Conservation (phyloP, 1,284 basidiomycete species). For the Leccinum fallax region DNA sequence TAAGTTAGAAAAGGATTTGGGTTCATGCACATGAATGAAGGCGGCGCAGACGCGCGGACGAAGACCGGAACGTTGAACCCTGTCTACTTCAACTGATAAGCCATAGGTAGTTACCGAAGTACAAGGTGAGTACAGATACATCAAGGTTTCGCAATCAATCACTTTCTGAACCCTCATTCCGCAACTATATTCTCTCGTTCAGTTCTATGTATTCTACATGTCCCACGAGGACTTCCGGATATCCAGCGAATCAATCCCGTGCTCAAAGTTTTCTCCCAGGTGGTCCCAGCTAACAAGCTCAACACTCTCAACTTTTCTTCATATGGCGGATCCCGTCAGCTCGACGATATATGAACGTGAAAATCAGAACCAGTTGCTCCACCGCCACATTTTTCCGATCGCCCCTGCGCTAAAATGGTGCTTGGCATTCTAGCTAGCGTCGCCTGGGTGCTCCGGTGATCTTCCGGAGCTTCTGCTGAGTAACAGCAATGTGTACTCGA, state of each 20-base stretch:
- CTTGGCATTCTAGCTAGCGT: not conserved
- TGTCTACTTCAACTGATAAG: not conserved
- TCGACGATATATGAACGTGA: not conserved
- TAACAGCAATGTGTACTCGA: slow-evolving; percentile 4
- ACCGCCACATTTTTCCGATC: not conserved
- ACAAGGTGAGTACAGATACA: not conserved
- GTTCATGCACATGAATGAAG: not conserved
- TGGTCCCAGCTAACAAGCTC: not conserved
- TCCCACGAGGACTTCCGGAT: not conserved
- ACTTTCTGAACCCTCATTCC: not conserved
- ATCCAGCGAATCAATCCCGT: not conserved
- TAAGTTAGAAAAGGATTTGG: not conserved
- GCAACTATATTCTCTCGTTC: not conserved
- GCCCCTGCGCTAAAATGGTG: not conserved
- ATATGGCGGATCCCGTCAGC: not conserved
- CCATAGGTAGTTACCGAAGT: not conserved
- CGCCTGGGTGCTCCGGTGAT: not conserved
- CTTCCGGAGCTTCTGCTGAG: not conserved
- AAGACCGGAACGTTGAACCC: not conserved
- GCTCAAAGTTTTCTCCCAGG: not conserved
- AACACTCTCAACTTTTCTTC: not conserved
- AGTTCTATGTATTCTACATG: not conserved
- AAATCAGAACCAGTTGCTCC: slow-evolving; percentile 2
- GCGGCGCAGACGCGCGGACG: not conserved
- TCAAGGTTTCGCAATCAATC: not conserved